Conservation (phyloP, 371 early-diverging fungal species). For the Apophysomyces sp. region DNA sequence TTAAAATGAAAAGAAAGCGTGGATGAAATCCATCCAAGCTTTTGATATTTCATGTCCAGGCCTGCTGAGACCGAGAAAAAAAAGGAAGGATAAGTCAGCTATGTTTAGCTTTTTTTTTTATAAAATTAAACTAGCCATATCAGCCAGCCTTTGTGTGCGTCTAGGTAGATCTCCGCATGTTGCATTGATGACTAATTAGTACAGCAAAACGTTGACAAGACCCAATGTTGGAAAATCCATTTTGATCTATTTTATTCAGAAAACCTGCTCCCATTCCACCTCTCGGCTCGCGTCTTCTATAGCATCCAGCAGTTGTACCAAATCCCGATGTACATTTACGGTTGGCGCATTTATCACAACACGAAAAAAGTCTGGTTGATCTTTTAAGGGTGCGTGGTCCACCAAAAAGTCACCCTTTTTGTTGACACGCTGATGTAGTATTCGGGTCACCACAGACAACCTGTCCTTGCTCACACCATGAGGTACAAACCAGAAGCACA, state of each 20-base stretch:
- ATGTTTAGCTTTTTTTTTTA: not conserved
- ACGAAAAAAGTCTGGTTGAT: conserved; percentile 68
- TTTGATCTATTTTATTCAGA: not conserved
- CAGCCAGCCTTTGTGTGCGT: not conserved
- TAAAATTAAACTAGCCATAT: not conserved
- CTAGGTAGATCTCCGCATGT: not conserved
- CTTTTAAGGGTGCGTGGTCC: conserved; percentile 63
- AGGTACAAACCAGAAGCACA: conserved; percentile 75
- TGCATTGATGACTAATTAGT: not conserved
- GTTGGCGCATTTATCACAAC: conserved; percentile 72
- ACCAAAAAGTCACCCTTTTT: conserved; percentile 58
- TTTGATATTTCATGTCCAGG: too few relatives aligned
- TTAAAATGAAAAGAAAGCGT: too few relatives aligned
- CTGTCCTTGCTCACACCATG: conserved; percentile 24
- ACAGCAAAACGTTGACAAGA: not conserved
- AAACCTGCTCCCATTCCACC: conserved; percentile 23
- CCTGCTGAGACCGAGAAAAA: too few relatives aligned
- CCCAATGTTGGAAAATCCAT: not conserved
- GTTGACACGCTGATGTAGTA: conserved; percentile 53
- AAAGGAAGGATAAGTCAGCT: not conserved
- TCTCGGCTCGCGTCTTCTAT: conserved; percentile 44
- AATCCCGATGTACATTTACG: conserved; percentile 50
- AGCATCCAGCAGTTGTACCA: conserved; percentile 54
- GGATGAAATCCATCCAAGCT: too few relatives aligned
- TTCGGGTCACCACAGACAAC: conserved; percentile 48